Base-by-base conservation (phyloP, 2,329 filamentous ascomycete genomes). In the Aspergillus quadricinctus region DNA sequence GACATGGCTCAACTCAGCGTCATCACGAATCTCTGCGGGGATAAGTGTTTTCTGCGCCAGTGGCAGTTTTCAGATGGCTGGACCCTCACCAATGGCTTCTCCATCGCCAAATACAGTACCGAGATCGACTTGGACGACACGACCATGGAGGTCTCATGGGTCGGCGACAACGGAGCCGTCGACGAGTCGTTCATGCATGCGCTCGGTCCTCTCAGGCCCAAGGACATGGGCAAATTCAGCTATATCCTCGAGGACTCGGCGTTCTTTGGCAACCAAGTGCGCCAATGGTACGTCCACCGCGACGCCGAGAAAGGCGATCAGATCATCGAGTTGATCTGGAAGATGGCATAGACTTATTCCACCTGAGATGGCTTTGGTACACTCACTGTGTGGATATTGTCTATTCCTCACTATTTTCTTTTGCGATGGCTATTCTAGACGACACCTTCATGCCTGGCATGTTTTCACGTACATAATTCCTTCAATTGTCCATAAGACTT, bases 71-170 rank as follows among this genome's bases (percentile, higher is more conserved):
- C 65, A 5, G 72, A 78, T 29, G 72, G 73, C 31, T 71, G 75
- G 77, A 48, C 85, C n/a, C 70, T 86, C 10, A 77, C 80, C 28
- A 86, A 86, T 65, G 84, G 84, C 0, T 86, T 80, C 64, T 85
- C 81, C 21, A 77, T 86, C 49, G 75, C 78, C 29, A 71, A 75
- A 48, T 85, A 85, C 41, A 66, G 79, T 5, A 69, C 73, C 5
- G 62, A 66, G 2, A 55, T 80, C 1, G 77, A 81, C 25, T 65
- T 81, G 11, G 69, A 74, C 35, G 75, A 76, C 48, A 76, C 80
- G 61, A 64, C 63, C 48, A 73, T 74, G 71, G 83, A 86, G 67
- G 75, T 76, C 50, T 86, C 83, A 0, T 86, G 81, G 79, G 69
- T 71, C 2, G 73, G 78, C 25, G 69, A 76, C 21, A 78, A 77